phyloP scores from a whole-genome alignment of 495 filamentous ascomycete genomes.

The Aspergillus wentii region DNA sequence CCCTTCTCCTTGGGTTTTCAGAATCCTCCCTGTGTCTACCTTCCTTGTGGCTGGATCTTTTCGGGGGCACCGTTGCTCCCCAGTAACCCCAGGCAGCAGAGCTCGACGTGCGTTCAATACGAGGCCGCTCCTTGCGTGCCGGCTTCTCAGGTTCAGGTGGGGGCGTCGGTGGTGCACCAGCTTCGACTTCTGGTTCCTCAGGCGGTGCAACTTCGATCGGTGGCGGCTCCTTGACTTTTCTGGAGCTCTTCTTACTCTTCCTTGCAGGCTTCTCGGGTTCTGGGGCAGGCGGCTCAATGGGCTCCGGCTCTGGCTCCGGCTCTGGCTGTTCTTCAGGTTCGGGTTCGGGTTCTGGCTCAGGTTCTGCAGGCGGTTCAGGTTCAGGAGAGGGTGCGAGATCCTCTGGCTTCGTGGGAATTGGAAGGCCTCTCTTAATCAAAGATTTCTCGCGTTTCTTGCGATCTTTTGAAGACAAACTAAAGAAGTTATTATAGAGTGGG shows the following conservation, averaged over 20 bases:
- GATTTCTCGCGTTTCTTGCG: conserved; percentile 16
- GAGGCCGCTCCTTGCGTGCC: conserved; percentile 55
- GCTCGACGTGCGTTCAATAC: conserved; percentile 44
- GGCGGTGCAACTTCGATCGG: conserved; percentile 12
- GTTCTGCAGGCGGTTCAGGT: conserved; percentile 12
- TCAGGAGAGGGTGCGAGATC: conserved; percentile 1
- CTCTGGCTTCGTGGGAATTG: neutral
- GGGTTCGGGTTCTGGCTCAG: conserved; percentile 20
- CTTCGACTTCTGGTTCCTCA: conserved; percentile 16
- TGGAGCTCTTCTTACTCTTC: conserved; percentile 15
- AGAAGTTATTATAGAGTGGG: neutral
- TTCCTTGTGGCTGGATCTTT: conserved; percentile 43
- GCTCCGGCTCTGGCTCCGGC: conserved; percentile 1
- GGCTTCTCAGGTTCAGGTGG: conserved; percentile 45
- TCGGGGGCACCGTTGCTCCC: conserved; percentile 46
- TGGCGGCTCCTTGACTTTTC: conserved; percentile 8
- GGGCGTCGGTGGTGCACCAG: conserved; percentile 45
- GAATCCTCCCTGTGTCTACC: conserved; percentile 25
- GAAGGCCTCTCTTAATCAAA: neutral
- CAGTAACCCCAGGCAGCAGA: conserved; percentile 56
- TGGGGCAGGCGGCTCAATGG: conserved; percentile 7
- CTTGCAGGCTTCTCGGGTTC: conserved; percentile 16
- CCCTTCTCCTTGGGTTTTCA: conserved; percentile 24
- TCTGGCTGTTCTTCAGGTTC: conserved; percentile 16
- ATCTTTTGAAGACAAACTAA: conserved; percentile 4